These are phyloP conservation scores for Narthecium ossifragum DNA, from an alignment of 106 monocot genomes.

Conservation along the genomic window DNA sequence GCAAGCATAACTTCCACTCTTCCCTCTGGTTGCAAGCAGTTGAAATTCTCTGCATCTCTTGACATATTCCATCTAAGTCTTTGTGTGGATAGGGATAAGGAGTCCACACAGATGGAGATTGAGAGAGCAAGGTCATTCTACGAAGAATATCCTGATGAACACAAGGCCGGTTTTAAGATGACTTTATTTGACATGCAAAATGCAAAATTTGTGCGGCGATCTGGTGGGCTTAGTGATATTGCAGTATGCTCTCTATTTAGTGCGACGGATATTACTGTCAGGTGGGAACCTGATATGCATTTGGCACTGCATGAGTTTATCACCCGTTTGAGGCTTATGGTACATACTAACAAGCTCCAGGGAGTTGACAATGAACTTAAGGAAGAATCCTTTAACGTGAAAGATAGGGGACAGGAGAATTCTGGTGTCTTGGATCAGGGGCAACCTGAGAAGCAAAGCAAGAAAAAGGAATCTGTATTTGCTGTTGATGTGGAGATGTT, in stretches of 20 bases:
- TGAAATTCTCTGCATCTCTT: conserved; percentile 59
- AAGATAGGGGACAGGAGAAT: conserved; percentile 21
- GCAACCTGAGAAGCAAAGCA: conserved; percentile 36
- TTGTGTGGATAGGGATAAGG: conserved; percentile 69
- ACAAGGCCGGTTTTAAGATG: conserved; percentile 34
- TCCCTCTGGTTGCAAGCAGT: conserved; percentile 34
- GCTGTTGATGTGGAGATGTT: conserved; percentile 84
- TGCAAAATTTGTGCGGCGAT: conserved; percentile 84
- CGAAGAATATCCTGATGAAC: conserved; percentile 52
- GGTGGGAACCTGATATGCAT: conserved; percentile 97
- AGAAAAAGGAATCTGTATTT: conserved; percentile 68
- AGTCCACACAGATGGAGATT: conserved; percentile 66
- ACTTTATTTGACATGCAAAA: conserved; percentile 79
- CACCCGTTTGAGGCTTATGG: conserved; percentile 44
- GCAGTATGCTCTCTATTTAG: conserved; percentile 83
- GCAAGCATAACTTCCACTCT: conserved; percentile 56
- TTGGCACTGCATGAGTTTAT: conserved; percentile 57
- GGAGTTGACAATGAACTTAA: conserved; percentile 27
- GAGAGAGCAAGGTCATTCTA: conserved; percentile 59
- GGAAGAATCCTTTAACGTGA: conserved; percentile 22
- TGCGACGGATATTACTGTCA: conserved; percentile 65
- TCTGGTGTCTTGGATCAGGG: conserved; percentile 18
- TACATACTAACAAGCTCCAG: conserved; percentile 41
- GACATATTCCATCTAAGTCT: conserved; percentile 52
- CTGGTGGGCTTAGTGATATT: conserved; percentile 58